Percentiles rank a stretch among this genome's conserved stretches.
Conservation (phyloP, 2,329 filamentous ascomycete species). For the Botryotinia calthae region DNA sequence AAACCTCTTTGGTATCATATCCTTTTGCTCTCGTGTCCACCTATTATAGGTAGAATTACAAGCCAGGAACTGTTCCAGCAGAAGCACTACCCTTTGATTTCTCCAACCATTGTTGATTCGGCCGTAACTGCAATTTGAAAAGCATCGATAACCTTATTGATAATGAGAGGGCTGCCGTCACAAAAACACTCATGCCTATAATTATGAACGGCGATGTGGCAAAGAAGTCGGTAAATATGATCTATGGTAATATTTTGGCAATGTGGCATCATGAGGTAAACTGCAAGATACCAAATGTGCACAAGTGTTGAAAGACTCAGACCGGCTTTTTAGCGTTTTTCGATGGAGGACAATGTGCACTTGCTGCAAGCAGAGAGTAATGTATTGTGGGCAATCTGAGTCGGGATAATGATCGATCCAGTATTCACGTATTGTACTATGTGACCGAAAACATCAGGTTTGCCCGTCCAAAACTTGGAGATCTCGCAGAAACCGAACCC, state of each 20-base stretch:
- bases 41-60: neutral
- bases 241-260: neutral
- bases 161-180: neutral
- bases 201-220: neutral
- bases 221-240: neutral
- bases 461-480: neutral
- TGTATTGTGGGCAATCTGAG: neutral
- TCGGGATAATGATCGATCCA: neutral
- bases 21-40: neutral
- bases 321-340: neutral
- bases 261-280: neutral
- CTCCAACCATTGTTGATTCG: neutral
- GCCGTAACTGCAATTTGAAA: neutral
- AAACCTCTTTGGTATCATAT: neutral
- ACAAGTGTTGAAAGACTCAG: neutral
- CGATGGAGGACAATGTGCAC: neutral
- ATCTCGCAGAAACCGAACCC: neutral
- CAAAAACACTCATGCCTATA: neutral
- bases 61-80: neutral
- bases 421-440: neutral
- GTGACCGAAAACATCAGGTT: neutral
- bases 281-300: neutral
- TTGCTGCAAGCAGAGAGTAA: neutral
- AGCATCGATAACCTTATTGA: neutral
- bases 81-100: neutral